Conservation (phyloP, 2,329 filamentous ascomycete genomes). For the Periconia sp. region DNA sequence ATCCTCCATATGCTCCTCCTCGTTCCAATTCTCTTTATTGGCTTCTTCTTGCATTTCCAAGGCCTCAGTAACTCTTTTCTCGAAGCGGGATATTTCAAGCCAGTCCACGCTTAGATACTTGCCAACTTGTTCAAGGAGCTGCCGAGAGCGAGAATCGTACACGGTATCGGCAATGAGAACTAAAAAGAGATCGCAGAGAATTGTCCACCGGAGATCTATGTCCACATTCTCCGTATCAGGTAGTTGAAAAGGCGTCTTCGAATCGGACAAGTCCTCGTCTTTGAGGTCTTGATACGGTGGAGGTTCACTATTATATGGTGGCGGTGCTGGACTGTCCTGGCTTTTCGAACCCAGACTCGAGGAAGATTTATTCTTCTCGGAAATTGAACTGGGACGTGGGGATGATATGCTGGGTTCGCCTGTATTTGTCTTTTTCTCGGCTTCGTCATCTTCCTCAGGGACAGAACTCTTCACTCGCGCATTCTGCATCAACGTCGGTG, state of each 20-base stretch:
- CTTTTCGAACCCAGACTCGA: constrained; percentile 44
- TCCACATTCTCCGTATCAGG: constrained; percentile 82
- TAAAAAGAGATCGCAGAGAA: constrained; percentile 92
- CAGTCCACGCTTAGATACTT: constrained; percentile 78
- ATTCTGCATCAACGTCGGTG: constrained; percentile 86
- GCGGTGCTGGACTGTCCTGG: constrained; percentile 36
- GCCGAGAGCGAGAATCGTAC: constrained; percentile 86
- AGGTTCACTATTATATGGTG: constrained; percentile 56
- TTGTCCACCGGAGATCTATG: constrained; percentile 95
- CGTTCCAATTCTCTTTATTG: constrained; percentile 96
- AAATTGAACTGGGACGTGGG: constrained; percentile 24
- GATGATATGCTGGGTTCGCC: constrained; percentile 38
- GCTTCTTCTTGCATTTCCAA: constrained; percentile 96
- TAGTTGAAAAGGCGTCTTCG: constrained; percentile 80
- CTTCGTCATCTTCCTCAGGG: constrained; percentile 51
- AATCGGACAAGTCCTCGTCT: constrained; percentile 72
- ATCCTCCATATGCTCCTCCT: constrained; percentile 88
- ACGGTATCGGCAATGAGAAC: constrained; percentile 94
- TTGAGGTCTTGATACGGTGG: constrained; percentile 63
- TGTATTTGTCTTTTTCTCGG: constrained; percentile 22
- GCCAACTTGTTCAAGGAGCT: constrained; percentile 81
- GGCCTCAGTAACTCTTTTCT: constrained; percentile 94
- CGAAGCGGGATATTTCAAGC: constrained; percentile 94
- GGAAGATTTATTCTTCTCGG: constrained; percentile 26
- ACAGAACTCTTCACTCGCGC: constrained; percentile 91